A percentile compares a stretch with the other conserved stretches of the same genome.
Evolutionary conservation across 179 eudicot species (phyloP).

Genomic region (Heliamphora pulchella): DNA sequence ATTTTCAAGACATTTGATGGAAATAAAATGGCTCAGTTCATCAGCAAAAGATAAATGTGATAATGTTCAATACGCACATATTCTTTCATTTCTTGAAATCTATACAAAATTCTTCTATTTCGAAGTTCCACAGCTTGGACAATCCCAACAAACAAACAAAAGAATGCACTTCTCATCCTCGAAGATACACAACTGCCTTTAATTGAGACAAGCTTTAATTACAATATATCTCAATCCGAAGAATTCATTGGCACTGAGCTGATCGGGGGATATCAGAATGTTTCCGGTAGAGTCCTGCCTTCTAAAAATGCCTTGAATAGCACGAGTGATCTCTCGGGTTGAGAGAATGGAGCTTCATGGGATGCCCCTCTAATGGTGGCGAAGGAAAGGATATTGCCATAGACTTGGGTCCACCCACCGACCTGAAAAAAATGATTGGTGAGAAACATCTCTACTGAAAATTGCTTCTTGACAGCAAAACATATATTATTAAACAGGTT

Average conservation of each 20-base stretch:
- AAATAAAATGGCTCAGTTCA: no score
- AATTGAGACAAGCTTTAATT: neutral
- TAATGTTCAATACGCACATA: neutral
- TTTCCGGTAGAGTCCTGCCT: conserved; percentile 42
- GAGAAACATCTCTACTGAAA: neutral
- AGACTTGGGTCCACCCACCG: conserved; percentile 69
- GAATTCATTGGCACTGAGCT: conserved; percentile 5
- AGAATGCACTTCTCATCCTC: conserved; percentile 10
- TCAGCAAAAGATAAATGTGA: no score
- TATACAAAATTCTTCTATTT: conserved; percentile 10
- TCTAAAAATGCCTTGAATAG: conserved; percentile 50
- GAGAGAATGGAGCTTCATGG: conserved; percentile 58
- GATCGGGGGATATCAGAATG: conserved; percentile 13
- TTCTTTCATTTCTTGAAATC: conserved; percentile 11
- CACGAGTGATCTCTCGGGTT: conserved; percentile 54
- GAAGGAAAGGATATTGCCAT: conserved; percentile 44
- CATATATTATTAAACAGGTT: neutral
- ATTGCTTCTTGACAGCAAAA: neutral
- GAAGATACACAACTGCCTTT: neutral
- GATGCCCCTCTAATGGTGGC: conserved; percentile 68
- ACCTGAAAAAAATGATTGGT: conserved; percentile 26
- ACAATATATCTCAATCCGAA: conserved; percentile 3
- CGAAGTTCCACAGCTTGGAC: neutral
- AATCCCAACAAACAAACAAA: conserved; percentile 15
- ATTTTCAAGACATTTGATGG: no score